Percentiles rank a stretch among this genome's conserved stretches.
These are phyloP conservation scores for Colletotrichum brevisporum DNA, from an alignment of 2,329 filamentous ascomycete genomes.

Conservation along the genomic window DNA sequence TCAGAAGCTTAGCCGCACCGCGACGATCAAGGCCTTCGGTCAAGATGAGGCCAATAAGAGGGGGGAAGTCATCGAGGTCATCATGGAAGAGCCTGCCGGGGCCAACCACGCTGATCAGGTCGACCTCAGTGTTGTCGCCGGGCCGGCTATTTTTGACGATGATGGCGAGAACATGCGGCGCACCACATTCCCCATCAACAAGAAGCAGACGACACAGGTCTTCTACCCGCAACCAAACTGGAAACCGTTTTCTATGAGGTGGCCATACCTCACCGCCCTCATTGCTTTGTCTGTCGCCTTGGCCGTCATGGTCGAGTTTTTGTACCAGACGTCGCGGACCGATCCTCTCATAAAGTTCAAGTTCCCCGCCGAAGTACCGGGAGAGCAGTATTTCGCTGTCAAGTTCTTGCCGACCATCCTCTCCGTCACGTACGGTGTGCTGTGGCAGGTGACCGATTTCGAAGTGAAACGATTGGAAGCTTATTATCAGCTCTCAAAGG, in stretches of 20 bases:
- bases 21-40: constrained; percentile 64
- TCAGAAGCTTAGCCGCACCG: constrained; percentile 47
- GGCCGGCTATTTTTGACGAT: constrained; percentile 50
- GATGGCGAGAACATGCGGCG: constrained; percentile 51
- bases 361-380: constrained; percentile 63
- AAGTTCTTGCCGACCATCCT: constrained; percentile 75
- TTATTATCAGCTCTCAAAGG: constrained; percentile 75
- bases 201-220: constrained; percentile 59
- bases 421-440: constrained; percentile 72
- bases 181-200: constrained; percentile 53
- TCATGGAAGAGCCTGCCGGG: constrained; percentile 57
- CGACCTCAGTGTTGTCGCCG: constrained; percentile 67
- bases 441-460: constrained; percentile 77
- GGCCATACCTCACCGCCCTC: constrained; percentile 70
- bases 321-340: constrained; percentile 65
- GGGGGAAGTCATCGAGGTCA: constrained; percentile 72
- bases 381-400: constrained; percentile 70
- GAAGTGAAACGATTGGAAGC: constrained; percentile 77
- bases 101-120: constrained; percentile 51
- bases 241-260: constrained; percentile 76
- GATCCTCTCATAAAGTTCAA: constrained; percentile 65
- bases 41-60: constrained; percentile 72
- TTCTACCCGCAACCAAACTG: constrained; percentile 76
- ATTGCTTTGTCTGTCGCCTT: constrained; percentile 68
- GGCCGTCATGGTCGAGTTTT: constrained; percentile 66